Base-by-base conservation (phyloP, 345 rosid genomes). In the Clarkia xantiana region DNA sequence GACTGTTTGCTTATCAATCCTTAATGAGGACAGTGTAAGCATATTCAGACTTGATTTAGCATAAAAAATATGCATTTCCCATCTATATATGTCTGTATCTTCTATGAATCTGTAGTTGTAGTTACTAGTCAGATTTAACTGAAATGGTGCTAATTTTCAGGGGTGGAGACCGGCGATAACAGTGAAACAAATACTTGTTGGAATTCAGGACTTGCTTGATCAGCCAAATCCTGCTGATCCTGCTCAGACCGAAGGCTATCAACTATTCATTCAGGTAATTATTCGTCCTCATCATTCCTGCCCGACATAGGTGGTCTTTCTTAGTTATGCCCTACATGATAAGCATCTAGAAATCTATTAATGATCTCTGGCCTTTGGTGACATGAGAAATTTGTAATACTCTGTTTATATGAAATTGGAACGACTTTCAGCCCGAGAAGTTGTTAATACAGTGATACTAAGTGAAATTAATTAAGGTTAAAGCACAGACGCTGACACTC, bases 121-220 rank as follows among this genome's bases (percentile, higher is more conserved):
- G 36, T 29, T 29, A 4, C 8, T 29, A 7, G 9, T 29, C 8
- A 0, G 36, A 29, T 29, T 29, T 29, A 29, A 29, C 36, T 5
- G 9, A 29, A 16, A 14, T 53, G 12, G 13, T 22, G 38, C 19
- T 53, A 9, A 20, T 42, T 53, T 42, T 18, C 56, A 84, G 89
- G 94, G 94, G 10, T 84, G 94, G 94, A 84, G 89, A 71, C 94
- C 94, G 41, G 89, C 94, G 19, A 84, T 84, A 14, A 78, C 94
- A 0, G 86, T 84, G 66, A 81, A 76, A 78, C 89, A 84, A 69
- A 78, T 84, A 68, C 83, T 84, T 51, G 82, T 78, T 0, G 94
- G 89, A 23, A 69, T 84, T 66, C 94, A 81, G 62, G 89, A 81
- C 62, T 68, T 84, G 68, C 83, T 84, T 49, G 89, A 84, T 69